Base-by-base conservation (phyloP, 345 rosid genomes). In the Salix koriyanagi region DNA sequence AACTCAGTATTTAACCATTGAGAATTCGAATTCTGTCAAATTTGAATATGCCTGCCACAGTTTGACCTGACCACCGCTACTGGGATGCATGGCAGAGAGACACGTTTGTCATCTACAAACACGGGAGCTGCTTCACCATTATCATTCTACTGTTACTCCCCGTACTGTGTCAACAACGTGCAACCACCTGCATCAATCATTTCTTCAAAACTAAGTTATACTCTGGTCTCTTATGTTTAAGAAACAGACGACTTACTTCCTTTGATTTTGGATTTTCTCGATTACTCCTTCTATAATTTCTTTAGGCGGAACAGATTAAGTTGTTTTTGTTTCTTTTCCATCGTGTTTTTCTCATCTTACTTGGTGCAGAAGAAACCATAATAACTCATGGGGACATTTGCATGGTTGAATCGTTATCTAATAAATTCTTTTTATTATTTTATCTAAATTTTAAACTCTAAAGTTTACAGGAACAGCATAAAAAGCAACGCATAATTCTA, bases 131-230 rank as follows among this genome's bases (percentile, higher is more conserved):
- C 44, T 41, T 41, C 44, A 2, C 44, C 44, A 10, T 41, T 41
- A 41, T 41, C 44, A 69, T 30, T 18, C 44, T 36, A 80, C 84
- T 85, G 83, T 85, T 80, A 23, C 77, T 44, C 68, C 21, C 21
- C 58, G 58, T 19, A 74, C 82, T 10, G 82, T 82, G 84, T 30
- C 21, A 54, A 80, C 73, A 81, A 75, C 82, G 81, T 74, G 82
- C 76, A 56, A 3, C 62, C 14, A 56, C 1, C 62, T n/a, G 23
- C 26, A 56, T 56, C 62, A 56, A 56, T 56, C 62, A 56, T 56
- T 42, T 16, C 34, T 30, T 6, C 5, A 7, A 13, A 9, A 5
- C 52, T 7, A 7, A 4, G 44, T 54, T 54, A 3, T 4, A 8
- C 32, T 13, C 8, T 5, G 1, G 32, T 21, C 48, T 19, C 7